These are phyloP conservation scores for Sutorius eximius DNA, from an alignment of 1,284 basidiomycete species.

Conservation along the genomic window DNA sequence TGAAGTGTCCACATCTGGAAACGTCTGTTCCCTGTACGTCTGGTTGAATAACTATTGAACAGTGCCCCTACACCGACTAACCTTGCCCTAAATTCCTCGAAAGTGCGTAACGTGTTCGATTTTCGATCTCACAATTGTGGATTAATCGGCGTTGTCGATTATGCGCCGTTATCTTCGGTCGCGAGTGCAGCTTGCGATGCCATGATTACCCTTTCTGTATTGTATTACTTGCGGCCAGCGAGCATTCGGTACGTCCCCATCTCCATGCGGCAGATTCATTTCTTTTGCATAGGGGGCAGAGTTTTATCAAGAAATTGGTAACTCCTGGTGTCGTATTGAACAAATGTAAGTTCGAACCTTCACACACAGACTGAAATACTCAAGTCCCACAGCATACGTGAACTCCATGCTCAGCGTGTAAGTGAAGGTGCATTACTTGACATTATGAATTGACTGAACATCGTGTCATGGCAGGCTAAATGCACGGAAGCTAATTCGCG, in stretches of 20 bases:
- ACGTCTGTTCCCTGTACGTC: too few species aligned
- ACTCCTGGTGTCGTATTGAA: conserved; percentile 14
- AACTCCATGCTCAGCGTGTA: conserved; percentile 24
- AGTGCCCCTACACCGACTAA: too few species aligned
- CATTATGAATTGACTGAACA: not conserved
- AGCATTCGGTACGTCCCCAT: conserved; percentile 7
- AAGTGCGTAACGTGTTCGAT: too few species aligned
- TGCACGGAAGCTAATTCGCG: conserved; percentile 19
- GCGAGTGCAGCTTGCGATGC: conserved; percentile 17
- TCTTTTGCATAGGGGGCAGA: too few species aligned
- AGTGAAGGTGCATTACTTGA: not conserved
- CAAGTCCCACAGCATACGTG: conserved; percentile 9
- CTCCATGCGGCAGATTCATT: not conserved
- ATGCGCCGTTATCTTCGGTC: not conserved
- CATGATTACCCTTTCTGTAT: conserved; percentile 13
- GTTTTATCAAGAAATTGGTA: not conserved
- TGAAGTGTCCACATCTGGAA: too few species aligned
- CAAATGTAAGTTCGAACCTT: conserved; percentile 12
- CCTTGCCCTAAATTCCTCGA: not conserved
- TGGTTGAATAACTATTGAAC: too few species aligned
- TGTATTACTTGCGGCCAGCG: conserved; percentile 13
- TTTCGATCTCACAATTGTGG: too few species aligned
- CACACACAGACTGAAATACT: not conserved
- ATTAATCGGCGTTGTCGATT: not conserved
- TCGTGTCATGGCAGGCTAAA: not conserved